Percentiles rank a stretch among this genome's conserved stretches.
phyloP scores from a whole-genome alignment of 1,284 basidiomycete species.

The Marasmius fiardii region DNA sequence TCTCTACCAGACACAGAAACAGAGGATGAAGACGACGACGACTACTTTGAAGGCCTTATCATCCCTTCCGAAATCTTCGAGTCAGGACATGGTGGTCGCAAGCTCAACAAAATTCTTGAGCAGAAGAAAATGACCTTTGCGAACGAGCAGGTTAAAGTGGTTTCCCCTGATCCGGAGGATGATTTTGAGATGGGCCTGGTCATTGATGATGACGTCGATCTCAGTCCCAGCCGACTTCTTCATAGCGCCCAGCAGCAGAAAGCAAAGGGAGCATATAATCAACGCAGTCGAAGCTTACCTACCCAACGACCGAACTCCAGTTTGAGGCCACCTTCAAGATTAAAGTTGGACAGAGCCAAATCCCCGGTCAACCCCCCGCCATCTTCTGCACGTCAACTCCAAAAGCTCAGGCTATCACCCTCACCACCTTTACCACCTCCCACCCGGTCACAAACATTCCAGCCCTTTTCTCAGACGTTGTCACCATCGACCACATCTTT shows the following conservation, averaged over 20 bases:
- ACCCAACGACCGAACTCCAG: slow-evolving; percentile 40
- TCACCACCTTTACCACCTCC: slow-evolving; percentile 54
- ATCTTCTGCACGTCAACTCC: slow-evolving; percentile 63
- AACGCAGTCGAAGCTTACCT: slow-evolving; percentile 54
- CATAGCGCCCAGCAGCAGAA: slow-evolving; percentile 46
- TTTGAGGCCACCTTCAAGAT: slow-evolving; percentile 56
- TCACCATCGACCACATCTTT: slow-evolving; percentile 49
- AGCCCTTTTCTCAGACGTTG: slow-evolving; percentile 48
- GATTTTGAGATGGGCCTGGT: slow-evolving; percentile 80
- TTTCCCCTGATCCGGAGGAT: slow-evolving; percentile 66
- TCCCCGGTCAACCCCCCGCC: slow-evolving; percentile 65
- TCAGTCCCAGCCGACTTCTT: slow-evolving; percentile 70
- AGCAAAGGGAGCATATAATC: slow-evolving; percentile 38
- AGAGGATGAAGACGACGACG: slow-evolving; percentile 62
- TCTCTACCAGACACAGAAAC: slow-evolving; percentile 69
- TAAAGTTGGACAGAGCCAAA: slow-evolving; percentile 61
- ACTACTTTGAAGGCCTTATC: slow-evolving; percentile 74
- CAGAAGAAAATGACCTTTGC: slow-evolving; percentile 61
- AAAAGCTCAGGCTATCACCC: slow-evolving; percentile 61
- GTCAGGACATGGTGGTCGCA: slow-evolving; percentile 59
- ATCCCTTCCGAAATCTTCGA: slow-evolving; percentile 73
- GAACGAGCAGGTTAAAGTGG: slow-evolving; percentile 47
- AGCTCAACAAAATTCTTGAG: slow-evolving; percentile 71
- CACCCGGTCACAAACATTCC: slow-evolving; percentile 56
- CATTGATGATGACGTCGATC: slow-evolving; percentile 75